Conservation (phyloP, 2,329 filamentous ascomycete genomes). For the Neofusicoccum sp. region DNA sequence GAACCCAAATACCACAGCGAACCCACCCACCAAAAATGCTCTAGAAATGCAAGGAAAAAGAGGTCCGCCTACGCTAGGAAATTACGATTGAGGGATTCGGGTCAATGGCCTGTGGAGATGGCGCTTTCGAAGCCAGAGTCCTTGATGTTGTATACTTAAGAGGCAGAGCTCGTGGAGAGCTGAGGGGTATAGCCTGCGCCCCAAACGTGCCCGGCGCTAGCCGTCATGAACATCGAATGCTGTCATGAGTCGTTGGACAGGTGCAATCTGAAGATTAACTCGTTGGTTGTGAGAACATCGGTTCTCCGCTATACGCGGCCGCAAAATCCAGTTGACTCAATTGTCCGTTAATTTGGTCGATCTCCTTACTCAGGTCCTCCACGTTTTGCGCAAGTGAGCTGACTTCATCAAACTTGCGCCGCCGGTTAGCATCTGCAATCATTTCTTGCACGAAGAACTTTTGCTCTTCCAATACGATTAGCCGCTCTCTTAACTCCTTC, state of each 20-base stretch:
- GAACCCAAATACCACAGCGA: neutral
- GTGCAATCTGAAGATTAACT: neutral
- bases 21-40: neutral
- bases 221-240: too few species aligned
- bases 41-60: too few species aligned
- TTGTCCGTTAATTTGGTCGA: constrained; percentile 64
- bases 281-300: neutral
- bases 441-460: constrained; percentile 85
- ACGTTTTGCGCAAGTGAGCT: constrained; percentile 74
- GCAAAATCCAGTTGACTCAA: constrained; percentile 66
- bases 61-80: too few species aligned
- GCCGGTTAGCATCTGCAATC: constrained; percentile 72
- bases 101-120: too few species aligned
- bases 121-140: too few species aligned
- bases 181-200: too few species aligned
- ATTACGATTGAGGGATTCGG: too few species aligned
- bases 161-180: too few species aligned
- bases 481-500: constrained; percentile 72
- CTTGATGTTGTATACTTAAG: too few species aligned
- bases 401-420: constrained; percentile 83
- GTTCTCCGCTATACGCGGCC: constrained; percentile 45
- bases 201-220: too few species aligned
- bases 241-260: too few species aligned
- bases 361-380: constrained; percentile 78
- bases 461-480: constrained; percentile 88